Conservation (phyloP, 805 yeast genomes). For the Zygosaccharomyces rouxii region DNA sequence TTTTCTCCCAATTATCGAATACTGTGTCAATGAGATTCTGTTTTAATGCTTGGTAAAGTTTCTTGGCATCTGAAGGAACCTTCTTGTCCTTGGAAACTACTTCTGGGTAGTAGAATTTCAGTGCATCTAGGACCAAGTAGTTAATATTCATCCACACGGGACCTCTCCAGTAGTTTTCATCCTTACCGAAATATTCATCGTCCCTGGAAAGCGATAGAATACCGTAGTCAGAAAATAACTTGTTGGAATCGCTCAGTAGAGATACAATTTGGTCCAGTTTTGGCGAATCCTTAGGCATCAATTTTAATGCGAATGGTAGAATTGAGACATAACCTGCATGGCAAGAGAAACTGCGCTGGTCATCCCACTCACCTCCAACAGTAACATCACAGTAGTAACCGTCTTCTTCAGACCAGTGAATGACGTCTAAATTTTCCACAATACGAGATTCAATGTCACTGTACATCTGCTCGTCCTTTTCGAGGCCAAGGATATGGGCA, state of each 20-base stretch:
- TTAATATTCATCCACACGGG: conserved; percentile 92
- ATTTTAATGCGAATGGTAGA: conserved; percentile 75
- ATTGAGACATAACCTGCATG: conserved; percentile 84
- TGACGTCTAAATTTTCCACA: conserved; percentile 55
- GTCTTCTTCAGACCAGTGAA: conserved; percentile 75
- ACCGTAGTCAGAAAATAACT: conserved; percentile 76
- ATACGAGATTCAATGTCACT: conserved; percentile 51
- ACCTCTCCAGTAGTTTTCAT: conserved; percentile 94
- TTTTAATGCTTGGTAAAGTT: conserved; percentile 57
- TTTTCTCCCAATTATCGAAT: conserved; percentile 59
- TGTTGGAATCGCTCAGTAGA: conserved; percentile 61
- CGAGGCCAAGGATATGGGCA: conserved; percentile 56
- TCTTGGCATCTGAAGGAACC: conserved; percentile 35
- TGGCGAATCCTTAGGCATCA: conserved; percentile 48
- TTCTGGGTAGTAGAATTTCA: conserved; percentile 49
- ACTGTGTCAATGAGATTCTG: conserved; percentile 64
- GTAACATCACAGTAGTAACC: conserved; percentile 78
- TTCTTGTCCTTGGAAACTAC: conserved; percentile 21
- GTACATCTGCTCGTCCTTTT: conserved; percentile 57
- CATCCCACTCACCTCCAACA: conserved; percentile 62
- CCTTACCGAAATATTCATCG: conserved; percentile 63
- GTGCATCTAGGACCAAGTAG: conserved; percentile 69
- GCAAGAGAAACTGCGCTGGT: conserved; percentile 58
- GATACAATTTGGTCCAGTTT: conserved; percentile 51
- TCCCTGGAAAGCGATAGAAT: conserved; percentile 71